Evolutionary conservation across 495 filamentous ascomycete species (phyloP), one percentile per base, ranked within the genome.

Genomic region (Schizothecium vesticola): DNA sequence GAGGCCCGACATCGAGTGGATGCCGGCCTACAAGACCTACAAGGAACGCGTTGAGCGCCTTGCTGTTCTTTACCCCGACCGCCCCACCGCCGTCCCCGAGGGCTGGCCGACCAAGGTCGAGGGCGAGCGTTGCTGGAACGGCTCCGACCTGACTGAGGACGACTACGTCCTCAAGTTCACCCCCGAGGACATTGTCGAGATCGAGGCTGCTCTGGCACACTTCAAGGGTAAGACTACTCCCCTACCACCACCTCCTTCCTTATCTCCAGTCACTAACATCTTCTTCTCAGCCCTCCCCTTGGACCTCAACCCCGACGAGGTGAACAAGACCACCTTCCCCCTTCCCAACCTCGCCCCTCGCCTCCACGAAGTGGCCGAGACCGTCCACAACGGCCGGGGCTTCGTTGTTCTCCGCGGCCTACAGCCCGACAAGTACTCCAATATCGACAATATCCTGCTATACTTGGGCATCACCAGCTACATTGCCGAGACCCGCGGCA

Each of bases 381-480:
- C 36, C 7, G 60, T 77, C 65, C 75, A 77, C 63, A 26, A 72
- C 5, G 75, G 75, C 60, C 29, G 70, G 0, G 75, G 75, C 21
- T 75, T 77, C 58, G 65, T 70, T 8, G 67, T 74, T n/a, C 60
- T 77, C 21, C 73, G 72, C 21, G 75, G 75, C 26, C 73, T 77
- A 4, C 55, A 75, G 51, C 72, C 73, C 4, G 72, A 68, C 69
- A 72, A 70, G 61, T 77, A 70, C 64, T 71, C 73, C 29, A 70
- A 56, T 66, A 24, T 63, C 10, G 75, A 77, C 70, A 77, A 77
- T 63, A 72, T 77, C 61, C 72, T 77, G 58, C 26, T 77, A 29
- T 77, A 75, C 61, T 71, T 77, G n/a, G 75, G 75, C 7, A 61
- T 77, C 22, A 75, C 73, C 26, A 71, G 71, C 67, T 75, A 77